These are phyloP conservation scores for Saccharomyces hybrid DNA, from an alignment of 1,139 yeast genomes.

Conservation along the genomic window DNA sequence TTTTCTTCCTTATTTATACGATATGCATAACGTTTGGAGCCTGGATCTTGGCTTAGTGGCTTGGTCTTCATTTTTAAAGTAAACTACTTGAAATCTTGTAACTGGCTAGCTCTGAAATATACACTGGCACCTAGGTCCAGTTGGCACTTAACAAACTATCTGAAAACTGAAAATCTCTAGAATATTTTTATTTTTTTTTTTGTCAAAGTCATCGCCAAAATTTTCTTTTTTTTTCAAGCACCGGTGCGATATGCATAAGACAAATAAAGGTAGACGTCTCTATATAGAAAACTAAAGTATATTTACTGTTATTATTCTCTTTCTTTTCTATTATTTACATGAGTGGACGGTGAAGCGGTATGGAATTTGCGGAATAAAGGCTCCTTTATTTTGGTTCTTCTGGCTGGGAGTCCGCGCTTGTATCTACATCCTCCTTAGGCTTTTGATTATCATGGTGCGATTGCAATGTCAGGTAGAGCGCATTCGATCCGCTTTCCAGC, in stretches of 20 bases:
- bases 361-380: background rate
- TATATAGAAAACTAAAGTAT: background rate
- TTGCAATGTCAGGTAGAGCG: constrained; percentile 66
- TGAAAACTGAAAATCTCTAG: no score
- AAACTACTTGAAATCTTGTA: background rate
- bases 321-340: background rate
- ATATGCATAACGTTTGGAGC: constrained; percentile 28
- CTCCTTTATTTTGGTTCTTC: background rate
- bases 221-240: background rate
- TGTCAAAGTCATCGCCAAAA: background rate
- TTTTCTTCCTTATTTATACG: constrained; percentile 33
- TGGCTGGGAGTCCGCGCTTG: background rate
- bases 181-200: background rate
- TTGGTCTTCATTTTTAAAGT: constrained; percentile 17
- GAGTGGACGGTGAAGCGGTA: background rate
- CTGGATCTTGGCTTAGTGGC: constrained; percentile 22
- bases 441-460: constrained; percentile 37
- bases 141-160: no score
- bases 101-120: background rate
- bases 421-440: background rate
- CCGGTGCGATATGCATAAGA: background rate
- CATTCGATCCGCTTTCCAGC: constrained; percentile 57
- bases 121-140: no score
- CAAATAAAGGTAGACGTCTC: no score
- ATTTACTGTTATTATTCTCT: background rate